phyloP scores from a whole-genome alignment of 2,329 filamentous ascomycete species.

The Neophaeococcomyces mojaviensis region DNA sequence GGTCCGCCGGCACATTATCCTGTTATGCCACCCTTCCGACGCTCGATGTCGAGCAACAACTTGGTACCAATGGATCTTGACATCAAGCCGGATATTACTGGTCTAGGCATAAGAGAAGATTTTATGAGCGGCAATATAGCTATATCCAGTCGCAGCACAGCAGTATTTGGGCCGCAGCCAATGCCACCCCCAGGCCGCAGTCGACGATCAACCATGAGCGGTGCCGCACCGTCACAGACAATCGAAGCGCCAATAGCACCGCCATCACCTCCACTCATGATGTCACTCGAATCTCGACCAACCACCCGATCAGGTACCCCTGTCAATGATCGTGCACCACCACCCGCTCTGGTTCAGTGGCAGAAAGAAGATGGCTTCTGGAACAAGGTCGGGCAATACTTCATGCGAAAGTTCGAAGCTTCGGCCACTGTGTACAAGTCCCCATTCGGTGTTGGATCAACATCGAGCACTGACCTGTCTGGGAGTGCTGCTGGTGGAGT shows the following conservation, averaged over 20 bases:
- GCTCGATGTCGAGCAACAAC: conserved; percentile 16
- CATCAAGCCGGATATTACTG: conserved; percentile 12
- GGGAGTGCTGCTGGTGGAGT: background rate
- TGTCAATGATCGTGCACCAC: conserved; percentile 17
- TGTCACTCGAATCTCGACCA: conserved; percentile 16
- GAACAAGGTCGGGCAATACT: conserved; percentile 20
- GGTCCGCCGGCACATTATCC: conserved; percentile 10
- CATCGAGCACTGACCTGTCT: background rate
- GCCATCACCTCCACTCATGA: conserved; percentile 13
- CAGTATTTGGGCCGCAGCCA: conserved; percentile 2
- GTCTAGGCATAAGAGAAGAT: background rate
- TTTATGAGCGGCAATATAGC: background rate
- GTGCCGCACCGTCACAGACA: background rate
- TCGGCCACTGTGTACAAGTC: conserved; percentile 19
- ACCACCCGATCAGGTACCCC: conserved; percentile 15
- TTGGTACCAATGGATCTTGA: conserved; percentile 14
- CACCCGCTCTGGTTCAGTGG: conserved; percentile 18
- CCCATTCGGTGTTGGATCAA: conserved; percentile 13
- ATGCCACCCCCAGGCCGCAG: conserved; percentile 3
- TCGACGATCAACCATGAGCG: conserved; percentile 5
- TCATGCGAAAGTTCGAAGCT: conserved; percentile 18
- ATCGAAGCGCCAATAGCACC: conserved; percentile 15
- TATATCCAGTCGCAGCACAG: background rate
- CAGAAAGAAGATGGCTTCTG: conserved; percentile 20
- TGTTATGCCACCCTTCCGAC: conserved; percentile 12